Conservation (phyloP, 2,329 filamentous ascomycete species). For the Aspergillus niger region DNA sequence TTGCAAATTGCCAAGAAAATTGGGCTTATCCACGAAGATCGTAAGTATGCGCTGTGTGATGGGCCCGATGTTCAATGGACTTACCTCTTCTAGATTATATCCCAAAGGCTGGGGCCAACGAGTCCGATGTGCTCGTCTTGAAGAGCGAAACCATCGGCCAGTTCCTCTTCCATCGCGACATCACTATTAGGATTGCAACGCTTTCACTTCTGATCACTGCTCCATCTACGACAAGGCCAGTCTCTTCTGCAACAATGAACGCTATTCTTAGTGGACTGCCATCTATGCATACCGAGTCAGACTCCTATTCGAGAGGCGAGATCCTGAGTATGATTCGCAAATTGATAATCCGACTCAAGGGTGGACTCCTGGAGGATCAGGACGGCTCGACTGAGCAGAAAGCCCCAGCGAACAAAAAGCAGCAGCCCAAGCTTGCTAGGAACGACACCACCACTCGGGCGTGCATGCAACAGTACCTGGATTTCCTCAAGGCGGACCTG, state of each 20-base stretch:
- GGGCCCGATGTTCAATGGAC: constrained; percentile 7
- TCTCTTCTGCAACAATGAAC: constrained; percentile 63
- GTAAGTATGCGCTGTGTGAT: constrained; percentile 40
- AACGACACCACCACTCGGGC: constrained; percentile 52
- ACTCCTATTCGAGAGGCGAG: constrained; percentile 83
- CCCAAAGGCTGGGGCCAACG: constrained; percentile 22
- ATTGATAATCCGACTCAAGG: constrained; percentile 74
- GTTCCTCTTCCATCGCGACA: constrained; percentile 52
- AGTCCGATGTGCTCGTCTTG: constrained; percentile 30
- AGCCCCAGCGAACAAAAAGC: constrained; percentile 17
- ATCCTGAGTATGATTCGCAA: constrained; percentile 72
- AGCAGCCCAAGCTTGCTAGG: constrained; percentile 38
- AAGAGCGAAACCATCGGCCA: constrained; percentile 39
- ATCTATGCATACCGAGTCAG: constrained; percentile 77
- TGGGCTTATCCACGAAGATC: constrained; percentile 69
- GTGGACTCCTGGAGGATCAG: constrained; percentile 54
- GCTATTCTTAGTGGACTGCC: constrained; percentile 67
- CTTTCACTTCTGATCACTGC: constrained; percentile 79
- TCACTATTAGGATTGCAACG: constrained; percentile 73
- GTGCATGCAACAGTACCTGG: constrained; percentile 75
- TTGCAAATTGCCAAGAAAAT: constrained; percentile 71
- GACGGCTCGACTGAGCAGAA: constrained; percentile 29
- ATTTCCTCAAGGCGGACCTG: constrained; percentile 73
- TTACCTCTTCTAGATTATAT: constrained; percentile 28
- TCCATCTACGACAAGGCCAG: constrained; percentile 71